Conservation (phyloP, 768 basidiomycete genomes). For the Phlebiopsis gigantea region DNA sequence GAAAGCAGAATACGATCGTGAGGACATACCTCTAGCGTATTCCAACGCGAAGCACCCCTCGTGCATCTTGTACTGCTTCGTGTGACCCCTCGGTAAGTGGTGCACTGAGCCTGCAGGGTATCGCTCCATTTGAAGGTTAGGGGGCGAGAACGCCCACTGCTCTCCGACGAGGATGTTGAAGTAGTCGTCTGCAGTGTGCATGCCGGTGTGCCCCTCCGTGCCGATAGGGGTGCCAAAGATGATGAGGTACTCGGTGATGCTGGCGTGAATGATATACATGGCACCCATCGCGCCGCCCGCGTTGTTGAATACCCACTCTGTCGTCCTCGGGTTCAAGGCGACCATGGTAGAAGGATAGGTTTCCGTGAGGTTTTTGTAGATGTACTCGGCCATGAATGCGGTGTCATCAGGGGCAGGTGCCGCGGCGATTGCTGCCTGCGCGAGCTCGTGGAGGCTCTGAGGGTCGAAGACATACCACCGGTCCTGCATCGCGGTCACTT, state of each 20-base stretch:
- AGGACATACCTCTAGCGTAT: slow-evolving; percentile 76
- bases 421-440: slow-evolving; percentile 64
- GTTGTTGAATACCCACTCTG: slow-evolving; percentile 95
- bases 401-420: slow-evolving; percentile 52
- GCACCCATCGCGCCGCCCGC: slow-evolving; percentile 98
- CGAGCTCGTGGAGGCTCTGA: slow-evolving; percentile 61
- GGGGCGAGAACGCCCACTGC: slow-evolving; percentile 89
- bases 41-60: slow-evolving; percentile 95
- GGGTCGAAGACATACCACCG: slow-evolving; percentile 88
- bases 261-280: slow-evolving; percentile 97
- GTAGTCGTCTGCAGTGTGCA: slow-evolving; percentile 97
- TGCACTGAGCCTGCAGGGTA: slow-evolving; percentile 86
- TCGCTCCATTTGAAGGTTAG: slow-evolving; percentile 76
- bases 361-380: slow-evolving; percentile 71
- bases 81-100: slow-evolving; percentile 72
- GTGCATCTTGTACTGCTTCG: slow-evolving; percentile 98
- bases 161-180: slow-evolving; percentile 94
- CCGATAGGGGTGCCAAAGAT: slow-evolving; percentile 95
- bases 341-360: slow-evolving; percentile 59
- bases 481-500: slow-evolving; percentile 40
- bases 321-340: slow-evolving; percentile 48
- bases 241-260: slow-evolving; percentile 94
- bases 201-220: slow-evolving; percentile 92
- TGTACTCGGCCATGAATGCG: slow-evolving; percentile 71
- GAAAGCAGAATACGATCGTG: background rate